Conservation (phyloP, 2,329 filamentous ascomycete genomes). For the Ambrosiella xylebori region DNA sequence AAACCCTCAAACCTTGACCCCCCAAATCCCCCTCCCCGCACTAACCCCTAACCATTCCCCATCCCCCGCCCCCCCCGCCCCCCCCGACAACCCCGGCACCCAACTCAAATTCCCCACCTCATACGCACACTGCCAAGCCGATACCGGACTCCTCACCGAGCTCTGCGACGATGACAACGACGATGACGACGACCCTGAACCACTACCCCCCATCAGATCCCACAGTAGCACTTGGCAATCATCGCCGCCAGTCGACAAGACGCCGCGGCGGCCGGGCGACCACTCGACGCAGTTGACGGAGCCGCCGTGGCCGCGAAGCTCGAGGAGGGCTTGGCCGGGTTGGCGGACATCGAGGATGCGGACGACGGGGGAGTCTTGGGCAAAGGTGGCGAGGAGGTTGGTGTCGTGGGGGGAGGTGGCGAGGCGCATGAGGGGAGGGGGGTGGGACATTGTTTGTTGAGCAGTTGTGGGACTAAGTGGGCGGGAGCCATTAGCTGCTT, state of each 20-base stretch:
- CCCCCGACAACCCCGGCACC: conserved; percentile 48
- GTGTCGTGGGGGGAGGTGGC: conserved; percentile 90
- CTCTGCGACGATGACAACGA: conserved; percentile 25
- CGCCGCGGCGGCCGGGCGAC: conserved; percentile 73
- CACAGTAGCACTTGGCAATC: conserved; percentile 84
- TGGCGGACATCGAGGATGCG: conserved; percentile 92
- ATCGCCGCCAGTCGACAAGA: conserved; percentile 79
- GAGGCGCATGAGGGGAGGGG: conserved; percentile 60
- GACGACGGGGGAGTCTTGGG: conserved; percentile 78
- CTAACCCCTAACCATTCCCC: conserved; percentile 72
- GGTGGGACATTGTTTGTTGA: conserved; percentile 60
- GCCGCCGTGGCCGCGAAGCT: conserved; percentile 75
- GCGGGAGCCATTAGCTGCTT: conserved; percentile 40
- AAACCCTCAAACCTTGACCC: conserved; percentile 30
- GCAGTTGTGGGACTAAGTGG: conserved; percentile 54
- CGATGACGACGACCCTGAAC: conserved; percentile 14
- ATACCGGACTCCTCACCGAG: conserved; percentile 49
- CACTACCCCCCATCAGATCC: conserved; percentile 58
- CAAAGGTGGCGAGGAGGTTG: conserved; percentile 92
- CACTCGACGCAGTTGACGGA: conserved; percentile 88
- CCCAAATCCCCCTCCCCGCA: conserved; percentile 68
- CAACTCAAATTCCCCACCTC: conserved; percentile 74
- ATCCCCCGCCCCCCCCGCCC: conserved; percentile 44
- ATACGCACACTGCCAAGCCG: conserved; percentile 72
- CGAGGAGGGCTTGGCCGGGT: conserved; percentile 83